phyloP scores from a whole-genome alignment of 1,284 basidiomycete genomes.

The Pseudozyma sp. region DNA sequence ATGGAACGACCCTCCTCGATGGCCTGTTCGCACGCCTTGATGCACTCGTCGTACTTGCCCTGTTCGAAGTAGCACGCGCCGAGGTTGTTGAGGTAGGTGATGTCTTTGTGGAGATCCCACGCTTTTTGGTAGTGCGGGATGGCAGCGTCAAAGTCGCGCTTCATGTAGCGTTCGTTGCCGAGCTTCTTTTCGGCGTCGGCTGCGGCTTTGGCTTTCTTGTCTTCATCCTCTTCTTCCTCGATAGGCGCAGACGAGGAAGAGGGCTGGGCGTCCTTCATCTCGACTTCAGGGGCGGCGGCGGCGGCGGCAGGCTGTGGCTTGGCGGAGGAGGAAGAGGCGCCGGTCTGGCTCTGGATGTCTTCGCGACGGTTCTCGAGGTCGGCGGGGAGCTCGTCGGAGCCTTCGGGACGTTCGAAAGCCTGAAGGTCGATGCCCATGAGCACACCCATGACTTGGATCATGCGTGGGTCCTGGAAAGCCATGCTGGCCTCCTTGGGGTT shows the following conservation, averaged over 20 bases:
- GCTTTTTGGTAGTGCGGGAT: slow-evolving; percentile 75
- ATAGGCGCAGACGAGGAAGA: slow-evolving; percentile 8
- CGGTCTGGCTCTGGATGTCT: slow-evolving; percentile 64
- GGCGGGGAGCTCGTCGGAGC: slow-evolving; percentile 82
- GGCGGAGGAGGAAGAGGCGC: slow-evolving; percentile 12
- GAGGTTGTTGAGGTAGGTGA: slow-evolving; percentile 79
- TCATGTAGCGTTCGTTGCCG: slow-evolving; percentile 87
- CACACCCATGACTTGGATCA: slow-evolving; percentile 89
- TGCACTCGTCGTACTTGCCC: slow-evolving; percentile 87
- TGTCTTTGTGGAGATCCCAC: slow-evolving; percentile 93
- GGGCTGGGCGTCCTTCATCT: slow-evolving; percentile 37
- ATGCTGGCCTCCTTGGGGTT: slow-evolving; percentile 63
- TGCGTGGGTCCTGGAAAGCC: slow-evolving; percentile 83
- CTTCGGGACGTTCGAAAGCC: slow-evolving; percentile 85
- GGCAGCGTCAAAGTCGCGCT: slow-evolving; percentile 73
- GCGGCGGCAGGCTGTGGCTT: slow-evolving; percentile 4
- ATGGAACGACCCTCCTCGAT: slow-evolving; percentile 86
- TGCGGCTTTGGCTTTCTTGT: slow-evolving; percentile 56
- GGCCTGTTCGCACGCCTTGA: slow-evolving; percentile 92
- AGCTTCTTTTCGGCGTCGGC: slow-evolving; percentile 71
- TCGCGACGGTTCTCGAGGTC: slow-evolving; percentile 70
- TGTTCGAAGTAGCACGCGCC: slow-evolving; percentile 92
- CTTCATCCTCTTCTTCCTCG: slow-evolving; percentile 49
- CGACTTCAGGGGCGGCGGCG: slow-evolving; percentile 26
- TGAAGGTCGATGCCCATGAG: slow-evolving; percentile 94